These are phyloP conservation scores for Agrocybe praecox DNA, from an alignment of 768 basidiomycete species.

Conservation along the genomic window DNA sequence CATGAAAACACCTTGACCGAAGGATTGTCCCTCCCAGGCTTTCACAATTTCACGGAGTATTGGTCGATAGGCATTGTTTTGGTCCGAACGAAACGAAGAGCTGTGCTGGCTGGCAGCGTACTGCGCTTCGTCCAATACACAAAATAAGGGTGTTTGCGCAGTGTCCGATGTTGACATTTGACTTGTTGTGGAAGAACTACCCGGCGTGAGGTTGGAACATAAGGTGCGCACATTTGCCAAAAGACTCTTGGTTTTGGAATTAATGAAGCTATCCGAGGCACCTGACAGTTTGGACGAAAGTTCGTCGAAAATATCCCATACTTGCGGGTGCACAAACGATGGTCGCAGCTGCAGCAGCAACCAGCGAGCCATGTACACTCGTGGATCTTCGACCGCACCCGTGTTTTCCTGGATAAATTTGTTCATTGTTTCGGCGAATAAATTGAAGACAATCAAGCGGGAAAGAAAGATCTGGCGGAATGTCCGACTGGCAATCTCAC, in stretches of 20 bases:
- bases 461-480: constrained; percentile 44
- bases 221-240: constrained; percentile 31
- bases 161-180: constrained; percentile 18
- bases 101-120: constrained; percentile 41
- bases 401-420: constrained; percentile 5
- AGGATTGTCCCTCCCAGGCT: constrained; percentile 39
- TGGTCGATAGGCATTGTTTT: constrained; percentile 35
- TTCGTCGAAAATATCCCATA: constrained; percentile 44
- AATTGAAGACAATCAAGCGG: constrained; percentile 39
- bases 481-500: constrained; percentile 35
- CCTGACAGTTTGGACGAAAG: constrained; percentile 34
- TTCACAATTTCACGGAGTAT: constrained; percentile 45
- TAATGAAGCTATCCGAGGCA: constrained; percentile 38
- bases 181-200: not conserved
- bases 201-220: constrained; percentile 14
- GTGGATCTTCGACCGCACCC: constrained; percentile 8
- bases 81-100: constrained; percentile 39
- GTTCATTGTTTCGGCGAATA: constrained; percentile 37
- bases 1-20: constrained; percentile 43
- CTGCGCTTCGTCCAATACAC: constrained; percentile 49
- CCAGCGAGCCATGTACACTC: constrained; percentile 37
- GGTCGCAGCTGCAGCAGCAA: constrained; percentile 44
- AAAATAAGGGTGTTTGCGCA: constrained; percentile 39
- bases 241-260: constrained; percentile 31
- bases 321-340: constrained; percentile 32